Base-by-base conservation (phyloP, 192 early-diverging fungal genomes). In the Dispira simplex region DNA sequence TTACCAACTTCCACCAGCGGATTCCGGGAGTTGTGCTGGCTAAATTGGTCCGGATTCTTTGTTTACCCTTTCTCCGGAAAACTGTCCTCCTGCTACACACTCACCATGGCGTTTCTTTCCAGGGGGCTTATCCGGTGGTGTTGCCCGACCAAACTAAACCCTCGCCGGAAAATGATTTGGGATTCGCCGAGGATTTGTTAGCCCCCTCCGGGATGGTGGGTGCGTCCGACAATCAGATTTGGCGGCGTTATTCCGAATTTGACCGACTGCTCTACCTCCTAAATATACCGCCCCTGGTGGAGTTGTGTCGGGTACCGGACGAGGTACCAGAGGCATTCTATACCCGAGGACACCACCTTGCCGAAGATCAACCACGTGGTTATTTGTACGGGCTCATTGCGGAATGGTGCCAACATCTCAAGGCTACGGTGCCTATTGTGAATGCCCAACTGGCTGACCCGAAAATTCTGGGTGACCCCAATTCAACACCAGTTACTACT, bases 61-160 rank as follows among this genome's bases (percentile, higher is more conserved):
- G 81, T 11, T 73, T 95, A 16, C 88, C 90, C 0, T 95, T 88
- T 72, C 63, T 93, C 70, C 83, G 95, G 14, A 74, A 76, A 46
- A 69, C 75, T 32, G 68, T 78, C 9, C 58, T 91, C 8, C 66
- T 90, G 13, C 64, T 91, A 62, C 77, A 85, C 73, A 78, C 83
- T 3, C 71, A 79, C 43, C 85, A 83, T 68, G 86, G 82, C 9
- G 56, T 58, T n/a, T n/a, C 56, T 1, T 58, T 58, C 27, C 27
- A 26, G 12, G 43, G 43, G 8, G 56, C 27, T n/a, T 58, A 58
- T 39, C 56, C 8, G 66, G 83, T 5, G 71, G 85, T 39, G 65
- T 75, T 54, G 68, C 70, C 11, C 66, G 72, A 28, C 66, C 71
- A 21, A 63, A 67, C 25, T 52, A 70, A 46, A 59, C 54, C 28